Evolutionary conservation across 805 yeast genomes (phyloP), one percentile per base, ranked within the genome.

Genomic region (Cyberlindnera mississippiensis): DNA sequence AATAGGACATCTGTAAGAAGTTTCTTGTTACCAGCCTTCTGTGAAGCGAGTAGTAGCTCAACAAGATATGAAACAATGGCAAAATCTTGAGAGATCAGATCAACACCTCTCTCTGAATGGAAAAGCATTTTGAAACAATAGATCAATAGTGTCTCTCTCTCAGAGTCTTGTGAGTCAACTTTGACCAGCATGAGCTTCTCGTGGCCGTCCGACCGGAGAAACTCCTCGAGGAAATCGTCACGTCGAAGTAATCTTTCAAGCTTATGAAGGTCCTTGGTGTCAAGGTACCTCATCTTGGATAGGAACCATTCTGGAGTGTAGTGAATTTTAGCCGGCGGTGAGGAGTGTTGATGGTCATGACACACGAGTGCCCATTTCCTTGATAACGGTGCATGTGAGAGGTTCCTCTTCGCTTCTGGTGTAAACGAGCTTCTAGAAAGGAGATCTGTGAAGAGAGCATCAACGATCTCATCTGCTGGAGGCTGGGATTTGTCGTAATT

Each of bases 1-100:
- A 69, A 60, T 19, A 81, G 57, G 20, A 81, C 60, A 33, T 80
- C 83, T 0, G 82, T 74, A 1, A 76, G 74, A 7, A 76, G 60
- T 41, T 68, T 75, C 48, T 80, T 67, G 4, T 84, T 79, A 11
- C 68, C 55, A 6, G 77, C 55, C 38, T 80, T 63, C 1, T 78
- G 72, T 4, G 83, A 72, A 10, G 69, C 50, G n/a, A 80, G 56
- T 9, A 54, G 35, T 3, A 76, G 67, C 1, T 75, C 72, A 0
- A 75, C 59, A 3, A 77, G 64, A 14, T 74, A 72, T 2, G 42
- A 35, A 1, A 60, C 40, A 6, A 56, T 33, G 2, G 41, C 36
- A 13, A 53, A 46, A 17, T 55, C 47, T 26, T 61, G 61, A 7
- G 55, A 51, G 13, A 55, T 40, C 19, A 50, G 16, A 37, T 60